Conservation (phyloP, 352 stramenopile genomes). For the Thalassiosira hispida region DNA sequence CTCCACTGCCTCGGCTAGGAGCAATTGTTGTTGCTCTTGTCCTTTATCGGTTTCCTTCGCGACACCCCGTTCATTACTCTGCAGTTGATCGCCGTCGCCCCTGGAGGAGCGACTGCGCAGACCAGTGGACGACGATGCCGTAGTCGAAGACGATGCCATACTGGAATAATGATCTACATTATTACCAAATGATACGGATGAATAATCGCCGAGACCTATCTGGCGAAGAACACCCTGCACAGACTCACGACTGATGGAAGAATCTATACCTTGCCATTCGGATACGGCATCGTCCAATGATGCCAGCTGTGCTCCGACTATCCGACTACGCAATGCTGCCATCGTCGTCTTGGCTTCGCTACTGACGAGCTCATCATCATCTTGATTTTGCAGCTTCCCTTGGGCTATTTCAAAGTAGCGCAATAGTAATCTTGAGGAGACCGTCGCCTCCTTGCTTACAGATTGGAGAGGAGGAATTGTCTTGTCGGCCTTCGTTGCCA, state of each 20-base stretch:
- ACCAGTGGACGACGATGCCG: not conserved
- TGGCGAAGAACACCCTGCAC: conserved; percentile 21
- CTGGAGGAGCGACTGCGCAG: conserved; percentile 10
- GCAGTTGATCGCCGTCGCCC: not conserved
- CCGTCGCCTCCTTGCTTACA: no score
- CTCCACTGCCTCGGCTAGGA: conserved; percentile 43
- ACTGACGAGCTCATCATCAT: not conserved
- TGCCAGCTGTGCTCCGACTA: conserved; percentile 31
- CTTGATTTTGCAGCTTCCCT: not conserved
- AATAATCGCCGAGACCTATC: conserved; percentile 40
- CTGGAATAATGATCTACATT: no score
- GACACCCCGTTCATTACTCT: not conserved
- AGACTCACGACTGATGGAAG: not conserved
- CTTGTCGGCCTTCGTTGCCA: no score
- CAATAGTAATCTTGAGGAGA: conserved; percentile 23
- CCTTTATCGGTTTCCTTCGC: not conserved
- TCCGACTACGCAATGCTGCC: conserved; percentile 1
- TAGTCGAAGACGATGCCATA: no score
- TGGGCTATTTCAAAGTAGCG: conserved; percentile 30
- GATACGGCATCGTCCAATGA: conserved; percentile 24
- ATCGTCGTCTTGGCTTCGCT: not conserved
- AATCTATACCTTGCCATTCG: conserved; percentile 8
- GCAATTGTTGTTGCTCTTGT: not conserved
- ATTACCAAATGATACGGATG: conserved; percentile 6
- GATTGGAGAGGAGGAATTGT: no score